These are phyloP conservation scores for Wallacemonas rigidus DNA, from an alignment of 208 protist species.

Conservation along the genomic window DNA sequence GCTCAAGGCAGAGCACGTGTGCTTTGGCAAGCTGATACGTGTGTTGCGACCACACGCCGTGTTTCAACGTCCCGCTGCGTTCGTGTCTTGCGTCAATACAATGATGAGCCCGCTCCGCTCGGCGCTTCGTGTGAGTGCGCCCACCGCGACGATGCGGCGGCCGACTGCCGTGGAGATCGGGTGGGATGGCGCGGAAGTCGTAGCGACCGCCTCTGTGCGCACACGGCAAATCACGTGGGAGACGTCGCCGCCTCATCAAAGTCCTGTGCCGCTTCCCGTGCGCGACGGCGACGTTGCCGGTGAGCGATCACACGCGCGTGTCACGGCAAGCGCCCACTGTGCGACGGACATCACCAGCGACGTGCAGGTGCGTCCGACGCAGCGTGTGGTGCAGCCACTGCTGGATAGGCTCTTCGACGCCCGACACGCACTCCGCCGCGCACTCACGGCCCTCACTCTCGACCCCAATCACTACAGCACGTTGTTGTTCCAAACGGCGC, in stretches of 20 bases:
- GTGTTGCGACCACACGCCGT: constrained; percentile 42
- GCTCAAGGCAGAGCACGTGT: constrained; percentile 30
- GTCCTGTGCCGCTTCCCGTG: too few species aligned
- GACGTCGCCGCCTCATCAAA: too few species aligned
- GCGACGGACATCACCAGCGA: too few species aligned
- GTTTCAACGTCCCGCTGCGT: background rate
- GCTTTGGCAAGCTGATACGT: constrained; percentile 39
- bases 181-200: too few species aligned
- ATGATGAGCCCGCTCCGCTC: background rate
- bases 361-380: background rate
- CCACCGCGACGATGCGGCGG: background rate
- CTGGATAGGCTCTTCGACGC: constrained; percentile 43
- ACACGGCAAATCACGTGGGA: too few species aligned
- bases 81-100: too few species aligned
- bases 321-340: too few species aligned
- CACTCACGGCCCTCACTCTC: background rate
- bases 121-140: background rate
- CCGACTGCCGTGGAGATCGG: too few species aligned
- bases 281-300: too few species aligned
- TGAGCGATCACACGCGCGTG: too few species aligned
- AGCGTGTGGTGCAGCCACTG: constrained; percentile 28
- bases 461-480: constrained; percentile 20
- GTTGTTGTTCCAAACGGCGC: constrained; percentile 1
- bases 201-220: too few species aligned
- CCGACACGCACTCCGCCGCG: constrained; percentile 22